Base-by-base conservation (phyloP, 352 stramenopile genomes). In the Phytophthora meadii region DNA sequence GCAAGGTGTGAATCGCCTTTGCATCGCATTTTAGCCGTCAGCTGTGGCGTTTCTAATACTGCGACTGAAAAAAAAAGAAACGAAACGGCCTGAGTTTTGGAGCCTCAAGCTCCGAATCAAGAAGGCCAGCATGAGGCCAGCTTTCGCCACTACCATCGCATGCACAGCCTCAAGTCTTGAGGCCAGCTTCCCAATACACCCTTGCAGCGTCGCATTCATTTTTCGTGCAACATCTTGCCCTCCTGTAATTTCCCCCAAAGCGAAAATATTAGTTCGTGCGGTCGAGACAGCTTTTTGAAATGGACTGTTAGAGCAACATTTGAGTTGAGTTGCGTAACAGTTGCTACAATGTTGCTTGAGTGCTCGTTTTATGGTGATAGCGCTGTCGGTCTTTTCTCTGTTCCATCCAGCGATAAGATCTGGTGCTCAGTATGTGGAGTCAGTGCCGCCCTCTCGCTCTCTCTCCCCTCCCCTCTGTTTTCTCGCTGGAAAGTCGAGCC, bases 401-500 rank as follows among this genome's bases (percentile, higher is more conserved):
- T 11, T 19, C 42, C 47, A 10, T 9, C 15, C 41, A 10, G 25
- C 25, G 63, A 63, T 58, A 62, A 56, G 56, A 54, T 67, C 50
- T 65, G 49, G 47, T 22, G 25, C 27, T 65, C n/a, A 53, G 39
- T 70, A 74, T 54, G 37, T 53, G 28, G 54, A 66, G 58, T 59
- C 60, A 70, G 66, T 48, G 46, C 65, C 60, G 50, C 52, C 51
- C 58, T 53, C 60, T 70, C 66, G 61, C 49, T 61, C 66, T 74
- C 66, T 70, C 66, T 74, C 59, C 64, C 65, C 39, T 52, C 41
- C 48, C 40, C 48, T 52, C 46, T 58, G 34, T 42, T 12, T 55
- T 59, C 54, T 67, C 59, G 24, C 57, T 72, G 65, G 47, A 73
- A 73, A 65, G 65, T 70, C 62, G 62, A 62, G 37, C 56, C 56